Conservation (phyloP, 768 basidiomycete genomes). For the Psilocybe cyanescens region DNA sequence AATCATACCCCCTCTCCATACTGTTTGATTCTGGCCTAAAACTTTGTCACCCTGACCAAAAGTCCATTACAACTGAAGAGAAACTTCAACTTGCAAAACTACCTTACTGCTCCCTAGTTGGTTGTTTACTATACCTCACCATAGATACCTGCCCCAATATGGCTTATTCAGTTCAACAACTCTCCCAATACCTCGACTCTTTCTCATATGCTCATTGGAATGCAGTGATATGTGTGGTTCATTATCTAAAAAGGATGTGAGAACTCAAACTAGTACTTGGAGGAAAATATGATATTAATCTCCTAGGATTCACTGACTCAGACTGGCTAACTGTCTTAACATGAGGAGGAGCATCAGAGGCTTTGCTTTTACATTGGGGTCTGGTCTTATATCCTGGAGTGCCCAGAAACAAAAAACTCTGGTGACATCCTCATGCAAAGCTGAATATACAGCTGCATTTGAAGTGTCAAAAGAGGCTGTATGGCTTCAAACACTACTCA, state of each 20-base stretch:
- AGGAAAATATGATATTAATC: conserved; percentile 18
- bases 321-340: conserved; percentile 29
- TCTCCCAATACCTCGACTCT: conserved; percentile 31
- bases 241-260: conserved; percentile 24
- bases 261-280: conserved; percentile 19
- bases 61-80: conserved; percentile 1
- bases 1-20: conserved; percentile 18
- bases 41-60: conserved; percentile 14
- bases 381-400: conserved; percentile 32
- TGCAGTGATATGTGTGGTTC: conserved; percentile 24
- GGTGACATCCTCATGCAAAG: conserved; percentile 27
- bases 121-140: conserved; percentile 7
- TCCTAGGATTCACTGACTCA: conserved; percentile 27
- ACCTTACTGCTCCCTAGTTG: conserved; percentile 18
- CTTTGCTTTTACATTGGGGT: conserved; percentile 26
- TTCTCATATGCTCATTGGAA: conserved; percentile 29
- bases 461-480: conserved; percentile 27
- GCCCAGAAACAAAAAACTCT: too few species aligned
- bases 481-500: too few species aligned
- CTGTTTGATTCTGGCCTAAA: conserved; percentile 12
- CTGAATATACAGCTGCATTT: conserved; percentile 47
- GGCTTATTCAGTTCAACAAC: conserved; percentile 12
- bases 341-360: conserved; percentile 25
- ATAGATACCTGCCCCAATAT: conserved; percentile 2
- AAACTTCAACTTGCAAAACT: conserved; percentile 14